Base-by-base conservation (phyloP, 106 monocot genomes). In the Dioscorea alata region DNA sequence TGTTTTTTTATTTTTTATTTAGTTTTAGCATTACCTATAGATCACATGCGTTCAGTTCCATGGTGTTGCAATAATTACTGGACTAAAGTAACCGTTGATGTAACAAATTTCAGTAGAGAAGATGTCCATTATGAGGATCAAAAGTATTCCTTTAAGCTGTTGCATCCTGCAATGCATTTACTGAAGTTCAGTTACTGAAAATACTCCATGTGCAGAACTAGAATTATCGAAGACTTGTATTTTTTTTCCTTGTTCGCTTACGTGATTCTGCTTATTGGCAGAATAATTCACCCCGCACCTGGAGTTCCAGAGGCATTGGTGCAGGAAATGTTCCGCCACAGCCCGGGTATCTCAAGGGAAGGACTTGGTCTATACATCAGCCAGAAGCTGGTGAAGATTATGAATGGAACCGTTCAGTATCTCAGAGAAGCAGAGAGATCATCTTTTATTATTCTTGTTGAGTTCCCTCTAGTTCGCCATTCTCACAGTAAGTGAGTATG, bases 391-490 rank as follows among this genome's bases (percentile, higher is more conserved):
- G 83, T 90, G 33, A 94, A 83, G 57, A 81, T 74, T 48, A 94
- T 94, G 94, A 83, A 83, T 28, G 94, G 94, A 42, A 89, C 81
- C 6, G 84, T 93, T 17, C 93, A 93, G 73, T 90, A 89, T 71
- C 80, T 90, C 18, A 82, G 88, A 35, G 90, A 90, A 73, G 79
- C 90, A 33, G 88, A 91, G 35, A 85, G 77, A 12, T 88, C 94
- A 18, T 83, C 90, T 57, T 86, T 94, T 66, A 88, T 94, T 64
- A 34, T 94, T 28, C 80, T 88, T 42, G 61, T 91, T 7, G 90
- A 91, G 57, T 88, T 91, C 34, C 90, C 94, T 10, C 69, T 89
- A 70, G 93, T 67, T 74, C 67, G 76, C 33, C 64, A 50, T n/a
- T 62, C 54, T 57, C 52, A 69, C 50, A 79, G 59, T 52, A 33